A percentile compares a stretch with the other conserved stretches of the same genome.
These are phyloP conservation scores for Saccharomycopsis vini DNA, from an alignment of 805 yeast genomes.

Conservation along the genomic window DNA sequence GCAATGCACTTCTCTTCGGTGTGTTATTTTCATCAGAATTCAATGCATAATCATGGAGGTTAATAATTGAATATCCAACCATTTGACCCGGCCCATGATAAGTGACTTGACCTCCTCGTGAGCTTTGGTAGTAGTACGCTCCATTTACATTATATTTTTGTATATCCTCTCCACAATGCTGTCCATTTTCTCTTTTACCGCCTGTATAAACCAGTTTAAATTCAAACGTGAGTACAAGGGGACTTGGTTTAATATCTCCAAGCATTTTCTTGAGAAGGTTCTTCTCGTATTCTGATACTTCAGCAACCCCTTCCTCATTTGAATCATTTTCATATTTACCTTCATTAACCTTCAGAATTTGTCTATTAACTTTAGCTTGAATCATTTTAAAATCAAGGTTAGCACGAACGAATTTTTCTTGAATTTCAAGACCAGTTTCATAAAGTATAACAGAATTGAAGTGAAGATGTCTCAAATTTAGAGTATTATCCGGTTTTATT, in stretches of 20 bases:
- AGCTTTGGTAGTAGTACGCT: conserved; percentile 67
- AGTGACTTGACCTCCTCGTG: conserved; percentile 92
- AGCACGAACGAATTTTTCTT: conserved; percentile 46
- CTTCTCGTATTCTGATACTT: conserved; percentile 39
- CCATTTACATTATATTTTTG: conserved; percentile 27
- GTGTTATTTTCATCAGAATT: not conserved
- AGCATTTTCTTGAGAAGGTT: conserved; percentile 35
- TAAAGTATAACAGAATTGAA: conserved; percentile 26
- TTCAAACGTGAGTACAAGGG: conserved; percentile 73
- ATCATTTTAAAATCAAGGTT: conserved; percentile 48
- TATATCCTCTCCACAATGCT: conserved; percentile 28
- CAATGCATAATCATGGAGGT: conserved; percentile 50
- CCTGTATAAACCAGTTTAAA: conserved; percentile 84
- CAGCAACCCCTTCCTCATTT: conserved; percentile 25
- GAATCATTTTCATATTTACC: conserved; percentile 4
- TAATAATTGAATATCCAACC: conserved; percentile 73
- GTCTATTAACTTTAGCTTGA: conserved; percentile 38
- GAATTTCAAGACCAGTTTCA: conserved; percentile 44
- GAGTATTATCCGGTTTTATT: not conserved
- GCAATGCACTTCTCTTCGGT: conserved; percentile 27
- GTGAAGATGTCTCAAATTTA: conserved; percentile 15
- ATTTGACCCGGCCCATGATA: conserved; percentile 96
- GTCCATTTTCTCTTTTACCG: conserved; percentile 70
- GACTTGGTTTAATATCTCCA: conserved; percentile 43
- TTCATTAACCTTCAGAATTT: conserved; percentile 30